These are phyloP conservation scores for Boletellus ananas DNA, from an alignment of 768 basidiomycete species.

Conservation along the genomic window DNA sequence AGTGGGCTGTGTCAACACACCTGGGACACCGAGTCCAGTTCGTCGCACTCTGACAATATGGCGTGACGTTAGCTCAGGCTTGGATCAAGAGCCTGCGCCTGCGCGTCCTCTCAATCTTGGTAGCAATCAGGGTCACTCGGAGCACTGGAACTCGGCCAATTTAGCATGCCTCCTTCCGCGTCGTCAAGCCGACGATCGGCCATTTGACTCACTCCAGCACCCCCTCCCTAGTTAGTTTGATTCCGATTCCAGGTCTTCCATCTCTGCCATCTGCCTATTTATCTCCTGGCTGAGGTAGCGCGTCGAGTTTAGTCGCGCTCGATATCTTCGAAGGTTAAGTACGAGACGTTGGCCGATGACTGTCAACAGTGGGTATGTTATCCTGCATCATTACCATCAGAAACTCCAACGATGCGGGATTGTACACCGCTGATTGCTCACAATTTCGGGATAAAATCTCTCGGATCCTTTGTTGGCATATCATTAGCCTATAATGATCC, in stretches of 20 bases:
- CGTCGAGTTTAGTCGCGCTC: background rate
- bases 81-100: no score
- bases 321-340: background rate
- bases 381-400: background rate
- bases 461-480: background rate
- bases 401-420: background rate
- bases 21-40: no score
- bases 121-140: no score
- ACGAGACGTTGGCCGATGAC: slow-evolving; percentile 1
- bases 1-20: no score
- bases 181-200: background rate
- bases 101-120: no score
- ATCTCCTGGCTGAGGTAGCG: background rate
- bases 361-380: background rate
- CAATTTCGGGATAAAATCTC: background rate
- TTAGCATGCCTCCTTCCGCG: background rate
- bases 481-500: background rate
- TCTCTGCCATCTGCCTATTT: background rate
- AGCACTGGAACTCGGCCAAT: no score
- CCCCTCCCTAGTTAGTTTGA: background rate
- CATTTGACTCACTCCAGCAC: background rate
- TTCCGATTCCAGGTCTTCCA: background rate
- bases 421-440: background rate
- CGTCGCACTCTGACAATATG: no score
- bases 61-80: no score